A percentile compares a stretch with the other conserved stretches of the same genome.
phyloP scores from a whole-genome alignment of 176 grass and related monocot genomes.

The Canna indica region DNA sequence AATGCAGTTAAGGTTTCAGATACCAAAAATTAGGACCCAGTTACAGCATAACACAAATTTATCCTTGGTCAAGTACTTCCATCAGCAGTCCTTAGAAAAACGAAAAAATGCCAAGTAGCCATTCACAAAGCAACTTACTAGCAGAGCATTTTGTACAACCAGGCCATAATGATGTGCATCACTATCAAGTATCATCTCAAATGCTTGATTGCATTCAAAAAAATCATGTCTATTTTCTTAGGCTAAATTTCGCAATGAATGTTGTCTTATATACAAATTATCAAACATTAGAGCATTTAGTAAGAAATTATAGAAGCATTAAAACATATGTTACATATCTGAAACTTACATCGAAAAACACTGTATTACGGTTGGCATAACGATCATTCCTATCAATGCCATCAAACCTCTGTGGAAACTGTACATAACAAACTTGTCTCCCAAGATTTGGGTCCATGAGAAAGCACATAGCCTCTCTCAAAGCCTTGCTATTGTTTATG shows the following conservation, averaged over 20 bases:
- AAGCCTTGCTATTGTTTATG: slow-evolving; percentile 94
- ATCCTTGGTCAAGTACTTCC: background rate
- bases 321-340: background rate
- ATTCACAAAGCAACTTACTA: background rate
- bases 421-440: slow-evolving; percentile 80
- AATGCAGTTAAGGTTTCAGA: background rate
- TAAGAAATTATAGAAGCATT: background rate
- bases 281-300: background rate
- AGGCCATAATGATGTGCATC: background rate
- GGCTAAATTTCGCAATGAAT: background rate
- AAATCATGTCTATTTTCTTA: background rate
- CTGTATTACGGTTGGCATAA: slow-evolving; percentile 94
- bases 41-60: background rate
- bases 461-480: slow-evolving; percentile 96
- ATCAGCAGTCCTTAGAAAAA: background rate
- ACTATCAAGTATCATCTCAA: background rate
- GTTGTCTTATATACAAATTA: background rate
- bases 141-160: background rate
- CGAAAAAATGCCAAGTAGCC: background rate
- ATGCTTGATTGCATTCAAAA: background rate
- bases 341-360: slow-evolving; percentile 93
- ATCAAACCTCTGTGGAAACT: slow-evolving; percentile 94
- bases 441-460: slow-evolving; percentile 99
- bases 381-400: slow-evolving; percentile 93
- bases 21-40: background rate